Conservation (phyloP, 331 rosid species). For the Arachis monticola region DNA sequence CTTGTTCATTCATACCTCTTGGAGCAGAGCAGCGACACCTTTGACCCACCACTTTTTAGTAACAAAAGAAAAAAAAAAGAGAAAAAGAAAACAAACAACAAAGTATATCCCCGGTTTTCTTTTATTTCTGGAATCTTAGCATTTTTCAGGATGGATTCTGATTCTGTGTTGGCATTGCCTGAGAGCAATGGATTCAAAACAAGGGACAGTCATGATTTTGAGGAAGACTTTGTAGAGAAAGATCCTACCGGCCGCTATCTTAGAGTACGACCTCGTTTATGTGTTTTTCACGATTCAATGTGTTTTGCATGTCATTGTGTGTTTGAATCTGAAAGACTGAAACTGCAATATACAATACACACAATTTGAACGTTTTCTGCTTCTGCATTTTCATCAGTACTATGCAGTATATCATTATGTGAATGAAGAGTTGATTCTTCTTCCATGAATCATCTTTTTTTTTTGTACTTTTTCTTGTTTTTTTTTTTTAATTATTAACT, state of each 20-base stretch:
- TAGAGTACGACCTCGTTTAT: conserved; percentile 50
- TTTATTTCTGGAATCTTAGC: conserved; percentile 32
- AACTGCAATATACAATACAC: background rate
- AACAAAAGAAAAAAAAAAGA: background rate
- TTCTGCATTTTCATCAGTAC: background rate
- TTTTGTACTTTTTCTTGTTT: background rate
- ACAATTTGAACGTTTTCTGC: background rate
- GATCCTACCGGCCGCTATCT: conserved; percentile 67
- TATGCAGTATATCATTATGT: background rate
- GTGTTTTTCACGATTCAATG: background rate
- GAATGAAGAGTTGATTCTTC: background rate
- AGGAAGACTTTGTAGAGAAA: conserved; percentile 54
- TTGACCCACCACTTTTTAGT: conserved; percentile 24
- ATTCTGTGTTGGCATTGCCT: conserved; percentile 30
- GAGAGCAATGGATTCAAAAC: conserved; percentile 32
- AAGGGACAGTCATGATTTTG: conserved; percentile 40
- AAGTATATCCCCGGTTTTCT: background rate
- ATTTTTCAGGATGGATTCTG: conserved; percentile 45
- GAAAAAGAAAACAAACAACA: background rate
- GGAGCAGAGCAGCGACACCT: conserved; percentile 40
- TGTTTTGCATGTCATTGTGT: conserved; percentile 8
- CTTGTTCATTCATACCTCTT: conserved; percentile 39
- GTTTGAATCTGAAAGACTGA: background rate
- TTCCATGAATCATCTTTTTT: background rate
- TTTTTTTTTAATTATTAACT: conserved; percentile 13